phyloP scores from a whole-genome alignment of 192 early-diverging fungal species.

The Gryganskiella cystojenkinii region DNA sequence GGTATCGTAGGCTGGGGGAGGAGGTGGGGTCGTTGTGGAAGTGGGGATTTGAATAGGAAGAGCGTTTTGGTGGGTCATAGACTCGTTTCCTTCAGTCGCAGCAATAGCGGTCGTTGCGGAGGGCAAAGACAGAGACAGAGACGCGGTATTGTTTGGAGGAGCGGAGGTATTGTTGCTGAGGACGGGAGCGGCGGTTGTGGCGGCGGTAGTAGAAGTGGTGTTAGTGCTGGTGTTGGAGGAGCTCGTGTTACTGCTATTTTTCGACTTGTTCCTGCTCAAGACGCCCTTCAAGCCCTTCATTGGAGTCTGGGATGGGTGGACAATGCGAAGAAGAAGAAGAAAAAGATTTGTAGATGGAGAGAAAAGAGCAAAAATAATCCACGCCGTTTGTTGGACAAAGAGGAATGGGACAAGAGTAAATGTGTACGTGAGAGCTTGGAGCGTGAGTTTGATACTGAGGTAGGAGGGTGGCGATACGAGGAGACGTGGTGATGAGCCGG shows the following conservation, averaged over 20 bases:
- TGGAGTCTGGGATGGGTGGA: conserved; percentile 6
- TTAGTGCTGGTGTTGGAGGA: neutral
- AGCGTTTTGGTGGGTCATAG: neutral
- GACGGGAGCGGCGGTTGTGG: neutral
- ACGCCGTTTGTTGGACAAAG: no score
- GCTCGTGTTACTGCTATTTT: conserved; percentile 23
- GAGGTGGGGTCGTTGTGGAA: conserved; percentile 10
- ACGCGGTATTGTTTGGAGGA: neutral
- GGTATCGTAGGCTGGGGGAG: conserved; percentile 8
- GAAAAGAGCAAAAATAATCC: neutral
- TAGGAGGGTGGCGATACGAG: no score
- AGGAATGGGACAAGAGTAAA: no score
- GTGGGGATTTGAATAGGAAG: neutral
- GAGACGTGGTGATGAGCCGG: neutral
- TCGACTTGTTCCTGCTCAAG: conserved; percentile 47
- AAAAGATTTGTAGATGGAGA: neutral
- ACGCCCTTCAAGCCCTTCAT: conserved; percentile 53
- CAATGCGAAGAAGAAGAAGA: neutral
- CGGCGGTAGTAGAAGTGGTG: neutral
- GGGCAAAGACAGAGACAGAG: neutral
- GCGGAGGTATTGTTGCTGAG: neutral
- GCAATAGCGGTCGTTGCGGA: conserved; percentile 2
- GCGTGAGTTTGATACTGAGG: no score
- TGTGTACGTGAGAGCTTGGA: no score
- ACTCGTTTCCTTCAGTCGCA: neutral